These are phyloP conservation scores for Coemansia biformis DNA, from an alignment of 192 early-diverging fungal genomes.

Conservation along the genomic window DNA sequence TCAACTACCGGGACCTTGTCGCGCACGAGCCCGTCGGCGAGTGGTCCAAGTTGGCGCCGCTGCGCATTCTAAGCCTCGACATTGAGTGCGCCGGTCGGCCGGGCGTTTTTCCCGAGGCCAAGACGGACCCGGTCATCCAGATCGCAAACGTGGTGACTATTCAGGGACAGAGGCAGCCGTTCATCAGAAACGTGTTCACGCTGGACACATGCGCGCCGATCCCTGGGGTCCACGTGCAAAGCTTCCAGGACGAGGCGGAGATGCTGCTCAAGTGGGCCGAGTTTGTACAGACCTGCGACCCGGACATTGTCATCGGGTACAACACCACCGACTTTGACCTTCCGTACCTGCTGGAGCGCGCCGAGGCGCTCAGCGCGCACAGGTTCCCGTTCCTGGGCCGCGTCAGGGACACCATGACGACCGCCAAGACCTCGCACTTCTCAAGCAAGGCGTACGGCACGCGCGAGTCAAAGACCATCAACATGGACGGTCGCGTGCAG, in stretches of 20 bases:
- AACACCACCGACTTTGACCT: conserved; percentile 98
- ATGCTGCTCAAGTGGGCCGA: conserved; percentile 79
- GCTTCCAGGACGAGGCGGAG: conserved; percentile 72
- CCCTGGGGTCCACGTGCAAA: conserved; percentile 79
- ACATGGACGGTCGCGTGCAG: conserved; percentile 87
- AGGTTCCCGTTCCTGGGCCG: conserved; percentile 85
- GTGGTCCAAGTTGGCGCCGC: conserved; percentile 89
- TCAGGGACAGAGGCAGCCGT: conserved; percentile 84
- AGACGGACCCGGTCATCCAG: conserved; percentile 92
- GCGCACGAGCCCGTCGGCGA: conserved; percentile 82
- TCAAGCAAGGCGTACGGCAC: conserved; percentile 91
- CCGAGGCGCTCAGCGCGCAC: conserved; percentile 64
- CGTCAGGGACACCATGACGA: conserved; percentile 41
- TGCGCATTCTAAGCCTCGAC: conserved; percentile 94
- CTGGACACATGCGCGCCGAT: conserved; percentile 88
- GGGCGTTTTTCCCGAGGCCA: conserved; percentile 91
- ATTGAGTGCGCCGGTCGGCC: conserved; percentile 97
- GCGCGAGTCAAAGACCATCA: conserved; percentile 84
- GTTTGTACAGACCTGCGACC: conserved; percentile 82
- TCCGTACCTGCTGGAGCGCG: conserved; percentile 89
- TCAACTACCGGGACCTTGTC: conserved; percentile 68
- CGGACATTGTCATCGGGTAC: conserved; percentile 92
- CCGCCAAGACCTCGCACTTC: conserved; percentile 51
- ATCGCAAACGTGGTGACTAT: conserved; percentile 91
- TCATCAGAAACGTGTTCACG: conserved; percentile 92